These are phyloP conservation scores for Gymnopus androsaceus DNA, from an alignment of 1,284 basidiomycete species.

Conservation along the genomic window DNA sequence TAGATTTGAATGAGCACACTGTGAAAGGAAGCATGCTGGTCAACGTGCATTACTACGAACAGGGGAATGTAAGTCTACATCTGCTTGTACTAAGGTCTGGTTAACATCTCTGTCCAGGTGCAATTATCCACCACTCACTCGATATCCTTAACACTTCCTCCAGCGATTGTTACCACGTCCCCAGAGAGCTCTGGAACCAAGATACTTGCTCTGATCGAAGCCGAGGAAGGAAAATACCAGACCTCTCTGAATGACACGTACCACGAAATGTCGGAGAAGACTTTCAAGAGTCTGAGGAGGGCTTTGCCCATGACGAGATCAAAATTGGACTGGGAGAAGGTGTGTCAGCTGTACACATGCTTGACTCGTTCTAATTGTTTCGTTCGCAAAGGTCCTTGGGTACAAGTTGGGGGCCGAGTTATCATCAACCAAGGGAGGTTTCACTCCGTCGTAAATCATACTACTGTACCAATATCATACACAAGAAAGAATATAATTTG, in stretches of 20 bases:
- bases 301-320: constrained; percentile 90
- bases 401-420: constrained; percentile 88
- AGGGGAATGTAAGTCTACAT: constrained; percentile 75
- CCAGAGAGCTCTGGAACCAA: constrained; percentile 65
- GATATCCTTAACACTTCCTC: constrained; percentile 65
- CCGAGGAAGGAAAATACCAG: constrained; percentile 79
- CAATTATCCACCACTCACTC: constrained; percentile 81
- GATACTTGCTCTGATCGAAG: constrained; percentile 78
- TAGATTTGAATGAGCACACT: constrained; percentile 58
- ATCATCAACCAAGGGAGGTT: constrained; percentile 66
- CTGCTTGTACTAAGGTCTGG: constrained; percentile 1
- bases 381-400: constrained; percentile 68
- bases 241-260: constrained; percentile 78
- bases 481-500: neutral
- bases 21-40: constrained; percentile 71
- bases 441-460: no score
- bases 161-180: constrained; percentile 50
- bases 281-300: constrained; percentile 86
- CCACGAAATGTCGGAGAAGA: constrained; percentile 85
- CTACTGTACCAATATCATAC: no score
- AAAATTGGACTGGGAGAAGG: constrained; percentile 94
- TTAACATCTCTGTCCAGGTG: constrained; percentile 54
- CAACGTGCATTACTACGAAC: constrained; percentile 95
- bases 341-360: constrained; percentile 32
- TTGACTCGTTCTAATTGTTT: neutral